Conservation (phyloP, 2,329 filamentous ascomycete species). For the Exophiala sideris region DNA sequence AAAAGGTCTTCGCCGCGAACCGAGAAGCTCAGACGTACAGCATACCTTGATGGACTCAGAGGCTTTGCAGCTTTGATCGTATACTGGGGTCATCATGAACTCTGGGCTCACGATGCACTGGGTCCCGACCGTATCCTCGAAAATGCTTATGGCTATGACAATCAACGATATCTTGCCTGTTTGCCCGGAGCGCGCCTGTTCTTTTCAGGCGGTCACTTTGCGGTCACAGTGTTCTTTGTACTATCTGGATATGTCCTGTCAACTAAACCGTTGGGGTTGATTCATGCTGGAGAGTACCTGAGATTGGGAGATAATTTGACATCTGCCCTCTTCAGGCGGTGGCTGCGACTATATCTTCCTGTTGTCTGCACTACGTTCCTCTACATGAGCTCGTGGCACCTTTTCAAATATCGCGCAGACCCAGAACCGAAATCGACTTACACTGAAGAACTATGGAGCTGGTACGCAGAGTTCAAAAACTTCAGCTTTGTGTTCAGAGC, state of each 20-base stretch:
- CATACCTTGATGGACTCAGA: slow-evolving; percentile 63
- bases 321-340: slow-evolving; percentile 51
- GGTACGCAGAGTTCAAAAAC: slow-evolving; percentile 60
- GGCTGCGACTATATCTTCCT: slow-evolving; percentile 50
- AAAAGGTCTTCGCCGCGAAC: background rate
- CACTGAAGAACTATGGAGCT: slow-evolving; percentile 50
- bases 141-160: slow-evolving; percentile 51
- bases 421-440: slow-evolving; percentile 41
- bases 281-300: slow-evolving; percentile 41
- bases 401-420: slow-evolving; percentile 49
- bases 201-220: slow-evolving; percentile 61
- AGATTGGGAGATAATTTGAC: slow-evolving; percentile 43
- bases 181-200: slow-evolving; percentile 59
- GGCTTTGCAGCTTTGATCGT: slow-evolving; percentile 66
- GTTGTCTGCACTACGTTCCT: slow-evolving; percentile 55
- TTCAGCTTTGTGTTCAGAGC: slow-evolving; percentile 65
- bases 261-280: slow-evolving; percentile 42
- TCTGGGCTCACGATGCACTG: slow-evolving; percentile 53
- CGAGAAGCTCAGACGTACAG: slow-evolving; percentile 38
- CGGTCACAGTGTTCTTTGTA: slow-evolving; percentile 54
- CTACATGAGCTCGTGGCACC: slow-evolving; percentile 54
- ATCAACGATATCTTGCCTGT: slow-evolving; percentile 48
- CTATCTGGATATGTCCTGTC: slow-evolving; percentile 54
- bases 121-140: slow-evolving; percentile 46
- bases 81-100: slow-evolving; percentile 60